Evolutionary conservation across 345 rosid species (phyloP), one percentile per base, ranked within the genome.

Genomic region (Angophora floribunda): DNA sequence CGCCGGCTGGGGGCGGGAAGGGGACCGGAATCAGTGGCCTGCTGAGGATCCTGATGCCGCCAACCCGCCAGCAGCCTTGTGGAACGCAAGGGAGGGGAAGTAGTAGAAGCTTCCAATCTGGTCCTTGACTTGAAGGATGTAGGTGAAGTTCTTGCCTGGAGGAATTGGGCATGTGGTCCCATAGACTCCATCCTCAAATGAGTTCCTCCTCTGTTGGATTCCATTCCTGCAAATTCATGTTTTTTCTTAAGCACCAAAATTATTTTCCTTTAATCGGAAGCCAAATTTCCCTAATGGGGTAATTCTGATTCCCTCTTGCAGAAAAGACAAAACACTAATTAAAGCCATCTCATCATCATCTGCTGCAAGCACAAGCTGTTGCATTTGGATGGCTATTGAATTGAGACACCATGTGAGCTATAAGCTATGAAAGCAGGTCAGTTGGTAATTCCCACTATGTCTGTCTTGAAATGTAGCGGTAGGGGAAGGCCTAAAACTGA

Each of bases 101-200:
- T 95, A 95, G 90, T 92, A 95, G 91, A 93, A 95, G 89, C 98
- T 95, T n/a, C 98, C 98, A 5, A 95, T 95, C 87, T 95, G 98
- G 82, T 95, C 98, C 92, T 95, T 95, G 15, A 93, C 95, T 88
- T 95, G 98, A 85, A 95, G 94, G 67, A 93, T 95, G 94, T 96
- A 97, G 14, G 99, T 97, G 91, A 92, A 97, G 91, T 97, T 97
- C 89, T 89, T 89, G 11, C 99, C 97, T 0, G 99, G 97, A 59
- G 99, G 99, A 47, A 97, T 97, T 7, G 99, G 99, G 50, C 99
- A 97, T 1, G 99, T 96, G 9, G 99, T 97, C 85, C 99, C 99
- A 59, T 84, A 91, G 0, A 97, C 97, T 50, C 99, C 99, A 49
- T 97, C 99, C 45, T 91, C 95, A 86, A 9, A 97, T 13, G 99